A percentile compares a stretch with the other conserved stretches of the same genome.
phyloP scores from a whole-genome alignment of 495 filamentous ascomycete genomes.

The Talaromyces ruber region DNA sequence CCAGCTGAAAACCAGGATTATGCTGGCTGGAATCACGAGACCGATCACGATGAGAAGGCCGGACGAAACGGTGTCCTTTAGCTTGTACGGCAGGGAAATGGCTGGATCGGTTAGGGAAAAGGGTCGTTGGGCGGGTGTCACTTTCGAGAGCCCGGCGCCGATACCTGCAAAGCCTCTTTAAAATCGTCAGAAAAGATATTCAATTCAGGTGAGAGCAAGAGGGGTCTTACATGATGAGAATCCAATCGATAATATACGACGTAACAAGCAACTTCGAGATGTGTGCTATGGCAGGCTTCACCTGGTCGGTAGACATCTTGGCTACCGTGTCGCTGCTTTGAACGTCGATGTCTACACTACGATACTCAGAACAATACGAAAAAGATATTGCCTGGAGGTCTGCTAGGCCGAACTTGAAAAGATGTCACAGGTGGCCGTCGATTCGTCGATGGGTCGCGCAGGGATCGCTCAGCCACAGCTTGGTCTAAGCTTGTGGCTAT shows the following conservation, averaged over 20 bases:
- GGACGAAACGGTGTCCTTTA: slow-evolving; percentile 47
- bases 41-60: slow-evolving; percentile 38
- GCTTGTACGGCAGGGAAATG: slow-evolving; percentile 49
- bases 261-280: slow-evolving; percentile 31
- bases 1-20: slow-evolving; percentile 40
- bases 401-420: background rate
- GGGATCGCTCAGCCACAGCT: background rate
- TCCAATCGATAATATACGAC: slow-evolving; percentile 47
- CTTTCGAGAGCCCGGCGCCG: slow-evolving; percentile 33
- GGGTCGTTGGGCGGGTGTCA: slow-evolving; percentile 32
- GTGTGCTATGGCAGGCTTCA: slow-evolving; percentile 4
- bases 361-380: background rate
- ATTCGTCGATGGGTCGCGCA: background rate
- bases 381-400: background rate
- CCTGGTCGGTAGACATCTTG: background rate
- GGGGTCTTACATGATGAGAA: slow-evolving; percentile 38
- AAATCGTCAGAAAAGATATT: background rate
- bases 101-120: slow-evolving; percentile 44
- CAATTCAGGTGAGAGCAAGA: background rate
- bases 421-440: background rate
- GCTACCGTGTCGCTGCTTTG: background rate
- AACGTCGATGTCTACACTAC: background rate
- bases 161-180: slow-evolving; percentile 35
- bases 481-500: background rate
- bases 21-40: slow-evolving; percentile 43